Percentiles rank a stretch among this genome's conserved stretches.
Evolutionary conservation across 2,329 filamentous ascomycete genomes (phyloP).

Genomic region (Tolypocladium inflatum): DNA sequence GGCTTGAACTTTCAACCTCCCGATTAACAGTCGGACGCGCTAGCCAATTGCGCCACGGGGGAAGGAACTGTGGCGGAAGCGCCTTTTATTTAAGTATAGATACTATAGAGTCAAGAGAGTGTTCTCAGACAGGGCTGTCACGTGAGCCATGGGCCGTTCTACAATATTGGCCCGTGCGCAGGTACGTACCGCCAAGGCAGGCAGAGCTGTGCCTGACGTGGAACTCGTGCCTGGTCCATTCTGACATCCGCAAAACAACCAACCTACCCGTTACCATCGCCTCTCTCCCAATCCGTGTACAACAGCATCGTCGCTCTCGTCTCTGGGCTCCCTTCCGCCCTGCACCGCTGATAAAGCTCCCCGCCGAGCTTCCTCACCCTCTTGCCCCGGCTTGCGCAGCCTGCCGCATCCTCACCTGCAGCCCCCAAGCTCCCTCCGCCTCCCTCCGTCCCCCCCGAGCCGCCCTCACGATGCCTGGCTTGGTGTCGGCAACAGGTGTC

Average conservation of each 20-base stretch:
- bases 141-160: too few species aligned
- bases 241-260: constrained; percentile 1
- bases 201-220: constrained; percentile 38
- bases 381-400: not conserved
- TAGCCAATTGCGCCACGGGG: constrained; percentile 32
- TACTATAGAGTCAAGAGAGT: too few species aligned
- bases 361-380: not conserved
- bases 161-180: not conserved
- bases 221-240: constrained; percentile 15
- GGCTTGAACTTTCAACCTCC: constrained; percentile 17
- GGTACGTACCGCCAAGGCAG: constrained; percentile 8
- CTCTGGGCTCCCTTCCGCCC: not conserved
- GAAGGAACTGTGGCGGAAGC: not conserved
- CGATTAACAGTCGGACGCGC: constrained; percentile 50
- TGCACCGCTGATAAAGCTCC: not conserved
- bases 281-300: not conserved
- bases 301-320: not conserved
- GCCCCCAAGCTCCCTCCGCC: constrained; percentile 4
- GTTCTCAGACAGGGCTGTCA: too few species aligned
- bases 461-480: constrained; percentile 63
- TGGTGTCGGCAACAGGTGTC: constrained; percentile 89
- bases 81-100: not conserved
- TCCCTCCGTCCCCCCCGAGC: not conserved
- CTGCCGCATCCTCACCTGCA: constrained; percentile 4
- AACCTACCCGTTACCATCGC: not conserved